Evolutionary conservation across 306 rosid genomes (phyloP).

Genomic region (Prunus dulcis): DNA sequence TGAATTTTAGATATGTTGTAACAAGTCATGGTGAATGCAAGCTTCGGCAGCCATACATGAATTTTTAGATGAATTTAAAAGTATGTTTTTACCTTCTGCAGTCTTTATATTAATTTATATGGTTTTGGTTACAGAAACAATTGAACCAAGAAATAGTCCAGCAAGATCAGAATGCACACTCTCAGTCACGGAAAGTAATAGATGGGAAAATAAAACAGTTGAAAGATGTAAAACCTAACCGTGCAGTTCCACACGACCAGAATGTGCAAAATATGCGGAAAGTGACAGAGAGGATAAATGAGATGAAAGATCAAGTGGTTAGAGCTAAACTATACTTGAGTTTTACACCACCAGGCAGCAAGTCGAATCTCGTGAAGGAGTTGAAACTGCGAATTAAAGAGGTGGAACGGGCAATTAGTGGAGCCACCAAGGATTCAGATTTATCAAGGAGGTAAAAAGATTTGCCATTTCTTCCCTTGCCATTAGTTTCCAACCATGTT

Average conservation of each 20-base stretch:
- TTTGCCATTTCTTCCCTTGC: constrained; percentile 16
- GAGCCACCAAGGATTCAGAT: constrained; percentile 63
- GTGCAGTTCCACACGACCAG: constrained; percentile 30
- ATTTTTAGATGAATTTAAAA: not conserved
- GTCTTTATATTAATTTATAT: constrained; percentile 5
- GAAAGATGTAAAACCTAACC: constrained; percentile 25
- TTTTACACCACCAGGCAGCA: constrained; percentile 64
- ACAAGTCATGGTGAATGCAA: not conserved
- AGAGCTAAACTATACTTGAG: constrained; percentile 78
- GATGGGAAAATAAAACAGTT: constrained; percentile 31
- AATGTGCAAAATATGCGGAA: constrained; percentile 25
- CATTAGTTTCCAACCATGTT: constrained; percentile 12
- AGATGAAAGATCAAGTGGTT: constrained; percentile 83
- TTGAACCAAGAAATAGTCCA: constrained; percentile 7
- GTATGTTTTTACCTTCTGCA: not conserved
- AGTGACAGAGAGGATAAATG: constrained; percentile 50
- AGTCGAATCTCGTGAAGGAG: constrained; percentile 72
- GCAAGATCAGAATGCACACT: constrained; percentile 29
- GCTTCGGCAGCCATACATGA: constrained; percentile 3
- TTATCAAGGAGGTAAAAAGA: constrained; percentile 63
- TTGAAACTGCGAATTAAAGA: constrained; percentile 74
- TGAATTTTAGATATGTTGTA: not conserved
- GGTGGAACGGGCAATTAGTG: constrained; percentile 65
- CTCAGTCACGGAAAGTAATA: constrained; percentile 26
- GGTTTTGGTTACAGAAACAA: constrained; percentile 43